Evolutionary conservation across 768 basidiomycete species (phyloP).

Genomic region (Melanogaster broomeanus): DNA sequence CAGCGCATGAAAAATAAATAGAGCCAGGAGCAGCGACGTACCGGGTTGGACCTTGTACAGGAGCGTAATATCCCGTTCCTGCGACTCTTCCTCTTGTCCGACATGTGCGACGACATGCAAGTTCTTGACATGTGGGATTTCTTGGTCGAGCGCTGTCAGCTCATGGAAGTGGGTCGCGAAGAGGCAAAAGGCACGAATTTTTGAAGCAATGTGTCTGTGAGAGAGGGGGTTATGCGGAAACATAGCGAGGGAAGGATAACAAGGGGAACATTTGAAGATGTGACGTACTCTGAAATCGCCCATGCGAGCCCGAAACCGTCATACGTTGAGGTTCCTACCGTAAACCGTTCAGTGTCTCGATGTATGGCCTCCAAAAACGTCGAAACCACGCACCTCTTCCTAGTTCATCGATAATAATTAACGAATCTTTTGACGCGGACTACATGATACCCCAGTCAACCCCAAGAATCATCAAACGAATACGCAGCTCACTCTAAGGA

Average conservation of each 20-base stretch:
- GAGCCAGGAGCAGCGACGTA: slow-evolving; percentile 33
- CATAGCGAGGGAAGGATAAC: too few species aligned
- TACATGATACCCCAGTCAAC: slow-evolving; percentile 30
- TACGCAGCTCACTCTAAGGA: slow-evolving; percentile 66
- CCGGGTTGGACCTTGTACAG: slow-evolving; percentile 79
- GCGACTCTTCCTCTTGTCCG: slow-evolving; percentile 44
- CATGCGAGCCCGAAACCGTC: slow-evolving; percentile 98
- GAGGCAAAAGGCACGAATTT: slow-evolving; percentile 91
- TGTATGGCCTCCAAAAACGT: background rate
- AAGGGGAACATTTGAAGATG: background rate
- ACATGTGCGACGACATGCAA: slow-evolving; percentile 96
- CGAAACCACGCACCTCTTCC: slow-evolving; percentile 63
- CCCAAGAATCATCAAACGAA: background rate
- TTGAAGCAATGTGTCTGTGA: slow-evolving; percentile 84
- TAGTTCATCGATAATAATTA: slow-evolving; percentile 97
- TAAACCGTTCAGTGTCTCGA: slow-evolving; percentile 5
- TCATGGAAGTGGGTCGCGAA: slow-evolving; percentile 99
- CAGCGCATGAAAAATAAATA: background rate
- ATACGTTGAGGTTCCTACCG: slow-evolving; percentile 87
- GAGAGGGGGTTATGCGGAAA: background rate
- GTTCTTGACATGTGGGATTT: slow-evolving; percentile 87
- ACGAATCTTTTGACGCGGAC: slow-evolving; percentile 89
- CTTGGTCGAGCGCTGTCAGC: slow-evolving; percentile 87
- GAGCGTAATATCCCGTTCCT: slow-evolving; percentile 78
- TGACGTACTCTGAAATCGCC: slow-evolving; percentile 92